Evolutionary conservation across 345 rosid genomes (phyloP).

Genomic region (Pistacia integerrima): DNA sequence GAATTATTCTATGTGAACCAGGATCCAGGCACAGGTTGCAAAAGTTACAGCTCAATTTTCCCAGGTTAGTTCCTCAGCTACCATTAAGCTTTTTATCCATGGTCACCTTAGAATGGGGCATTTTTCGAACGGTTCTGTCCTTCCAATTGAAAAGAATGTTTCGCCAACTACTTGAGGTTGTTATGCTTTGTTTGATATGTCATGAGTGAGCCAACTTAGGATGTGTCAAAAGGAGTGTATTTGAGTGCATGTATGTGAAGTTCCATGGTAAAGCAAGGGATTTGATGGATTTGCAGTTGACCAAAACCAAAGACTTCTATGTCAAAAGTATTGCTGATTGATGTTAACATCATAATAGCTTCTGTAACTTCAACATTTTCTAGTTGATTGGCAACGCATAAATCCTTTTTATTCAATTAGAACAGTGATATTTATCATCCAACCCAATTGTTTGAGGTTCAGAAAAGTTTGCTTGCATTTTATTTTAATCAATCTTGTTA

Average conservation of each 20-base stretch:
- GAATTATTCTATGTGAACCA: slow-evolving; percentile 80
- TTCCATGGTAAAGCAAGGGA: neutral
- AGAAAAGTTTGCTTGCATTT: too few species aligned
- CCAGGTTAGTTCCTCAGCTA: slow-evolving; percentile 53
- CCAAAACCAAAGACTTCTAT: too few species aligned
- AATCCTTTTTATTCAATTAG: too few species aligned
- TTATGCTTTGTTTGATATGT: neutral
- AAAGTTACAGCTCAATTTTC: slow-evolving; percentile 93
- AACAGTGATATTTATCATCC: too few species aligned
- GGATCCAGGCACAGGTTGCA: slow-evolving; percentile 83
- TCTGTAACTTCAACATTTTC: too few species aligned
- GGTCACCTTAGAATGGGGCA: neutral
- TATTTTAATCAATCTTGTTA: too few species aligned
- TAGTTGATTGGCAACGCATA: too few species aligned
- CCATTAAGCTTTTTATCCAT: neutral
- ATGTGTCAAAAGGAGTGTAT: too few species aligned
- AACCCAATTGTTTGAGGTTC: too few species aligned
- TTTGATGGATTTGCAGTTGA: neutral
- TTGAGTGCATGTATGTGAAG: neutral
- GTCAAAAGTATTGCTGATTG: too few species aligned
- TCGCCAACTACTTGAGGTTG: neutral
- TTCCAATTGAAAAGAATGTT: neutral
- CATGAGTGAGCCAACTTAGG: neutral
- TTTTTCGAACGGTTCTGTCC: neutral
- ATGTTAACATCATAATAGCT: too few species aligned